phyloP scores from a whole-genome alignment of 441 rosid genomes.

The Jatropha multifida region DNA sequence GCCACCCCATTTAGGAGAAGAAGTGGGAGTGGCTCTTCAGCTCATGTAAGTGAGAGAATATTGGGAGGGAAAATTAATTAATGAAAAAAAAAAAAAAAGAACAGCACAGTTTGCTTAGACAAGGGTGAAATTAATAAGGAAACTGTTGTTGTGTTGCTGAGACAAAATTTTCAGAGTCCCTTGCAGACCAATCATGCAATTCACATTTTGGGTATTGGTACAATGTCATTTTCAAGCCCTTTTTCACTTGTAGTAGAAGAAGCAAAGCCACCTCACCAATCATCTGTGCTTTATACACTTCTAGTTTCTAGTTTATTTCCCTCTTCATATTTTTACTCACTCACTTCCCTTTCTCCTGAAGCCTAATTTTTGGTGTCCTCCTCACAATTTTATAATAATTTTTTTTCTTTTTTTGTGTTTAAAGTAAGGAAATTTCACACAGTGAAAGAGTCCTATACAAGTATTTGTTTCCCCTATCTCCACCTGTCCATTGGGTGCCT shows the following conservation, averaged over 20 bases:
- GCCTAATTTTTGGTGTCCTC: slow-evolving; percentile 21
- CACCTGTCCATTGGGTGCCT: slow-evolving; percentile 40
- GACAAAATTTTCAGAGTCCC: slow-evolving; percentile 28
- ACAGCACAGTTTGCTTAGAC: slow-evolving; percentile 39
- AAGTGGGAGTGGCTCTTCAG: slow-evolving; percentile 27
- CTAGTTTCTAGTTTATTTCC: background rate
- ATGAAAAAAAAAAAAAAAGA: background rate
- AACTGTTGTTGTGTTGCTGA: slow-evolving; percentile 7
- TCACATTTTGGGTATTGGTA: slow-evolving; percentile 51
- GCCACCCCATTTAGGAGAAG: slow-evolving; percentile 68
- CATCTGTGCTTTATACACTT: slow-evolving; percentile 47
- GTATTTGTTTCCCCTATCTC: slow-evolving; percentile 13
- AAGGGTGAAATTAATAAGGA: slow-evolving; percentile 32
- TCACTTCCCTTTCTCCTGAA: slow-evolving; percentile 37
- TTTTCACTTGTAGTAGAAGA: slow-evolving; percentile 51
- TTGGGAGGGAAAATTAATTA: background rate
- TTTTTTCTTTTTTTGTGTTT: slow-evolving; percentile 18
- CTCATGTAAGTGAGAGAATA: slow-evolving; percentile 26
- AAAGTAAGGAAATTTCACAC: slow-evolving; percentile 18
- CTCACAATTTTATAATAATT: background rate
- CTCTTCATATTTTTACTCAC: background rate
- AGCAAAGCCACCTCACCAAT: slow-evolving; percentile 59
- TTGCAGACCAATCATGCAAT: slow-evolving; percentile 48
- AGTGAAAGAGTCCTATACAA: slow-evolving; percentile 21
- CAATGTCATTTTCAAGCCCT: slow-evolving; percentile 52